Conservation (phyloP, 257 asterid species). For the Ophiorrhiza pumila region DNA sequence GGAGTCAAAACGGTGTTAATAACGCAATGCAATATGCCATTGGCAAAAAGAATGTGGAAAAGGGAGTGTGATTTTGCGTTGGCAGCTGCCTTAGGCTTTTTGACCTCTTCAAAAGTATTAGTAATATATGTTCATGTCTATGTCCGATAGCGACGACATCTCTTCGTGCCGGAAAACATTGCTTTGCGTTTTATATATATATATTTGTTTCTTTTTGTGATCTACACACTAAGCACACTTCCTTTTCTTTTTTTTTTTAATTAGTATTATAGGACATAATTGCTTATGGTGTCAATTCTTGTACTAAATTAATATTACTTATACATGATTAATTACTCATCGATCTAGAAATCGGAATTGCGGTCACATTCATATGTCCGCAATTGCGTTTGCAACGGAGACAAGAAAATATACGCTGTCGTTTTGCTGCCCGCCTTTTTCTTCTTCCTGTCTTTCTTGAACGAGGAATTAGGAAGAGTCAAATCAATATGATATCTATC, state of each 20-base stretch:
- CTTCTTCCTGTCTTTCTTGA: background rate
- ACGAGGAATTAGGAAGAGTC: background rate
- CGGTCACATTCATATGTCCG: too few species aligned
- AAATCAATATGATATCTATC: too few species aligned
- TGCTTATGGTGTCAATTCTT: too few species aligned
- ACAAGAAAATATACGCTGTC: background rate
- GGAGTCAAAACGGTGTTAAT: background rate
- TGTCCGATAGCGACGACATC: background rate
- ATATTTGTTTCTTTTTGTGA: too few species aligned
- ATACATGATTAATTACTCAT: too few species aligned
- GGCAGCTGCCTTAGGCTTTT: background rate
- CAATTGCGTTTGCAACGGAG: background rate
- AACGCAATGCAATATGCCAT: too few species aligned
- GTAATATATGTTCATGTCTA: background rate
- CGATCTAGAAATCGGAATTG: too few species aligned
- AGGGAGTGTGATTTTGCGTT: background rate
- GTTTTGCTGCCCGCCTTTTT: background rate
- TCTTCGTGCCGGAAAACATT: background rate
- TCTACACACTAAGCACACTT: background rate
- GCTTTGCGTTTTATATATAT: background rate
- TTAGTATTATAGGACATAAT: too few species aligned
- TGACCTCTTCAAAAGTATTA: background rate
- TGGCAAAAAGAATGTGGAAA: slow-evolving; percentile 7
- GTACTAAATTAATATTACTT: too few species aligned
- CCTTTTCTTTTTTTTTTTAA: too few species aligned